Evolutionary conservation across 345 rosid species (phyloP).

Genomic region (Eucalyptus erythrocorys): DNA sequence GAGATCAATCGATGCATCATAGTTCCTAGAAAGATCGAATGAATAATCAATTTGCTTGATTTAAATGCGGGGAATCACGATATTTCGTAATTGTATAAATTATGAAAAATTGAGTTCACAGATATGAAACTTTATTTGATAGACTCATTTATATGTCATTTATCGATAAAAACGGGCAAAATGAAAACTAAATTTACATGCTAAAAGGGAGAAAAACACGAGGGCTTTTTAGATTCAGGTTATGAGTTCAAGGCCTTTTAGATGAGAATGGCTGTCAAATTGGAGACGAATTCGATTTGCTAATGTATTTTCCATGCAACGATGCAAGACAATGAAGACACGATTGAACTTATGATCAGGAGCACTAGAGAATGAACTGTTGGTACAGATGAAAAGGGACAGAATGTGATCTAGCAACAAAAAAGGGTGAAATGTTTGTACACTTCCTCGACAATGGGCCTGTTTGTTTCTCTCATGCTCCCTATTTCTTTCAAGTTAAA

Average conservation of each 20-base stretch:
- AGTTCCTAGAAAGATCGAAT: neutral
- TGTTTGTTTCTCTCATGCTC: neutral
- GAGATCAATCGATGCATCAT: neutral
- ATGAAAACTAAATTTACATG: neutral
- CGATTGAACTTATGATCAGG: neutral
- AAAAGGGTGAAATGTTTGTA: neutral
- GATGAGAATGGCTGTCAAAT: neutral
- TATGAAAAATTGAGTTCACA: neutral
- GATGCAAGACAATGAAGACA: neutral
- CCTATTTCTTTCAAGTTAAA: neutral
- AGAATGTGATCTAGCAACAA: neutral
- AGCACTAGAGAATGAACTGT: neutral
- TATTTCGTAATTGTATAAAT: neutral
- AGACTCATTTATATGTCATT: accelerated
- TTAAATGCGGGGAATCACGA: neutral
- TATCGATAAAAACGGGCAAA: accelerated
- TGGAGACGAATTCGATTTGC: neutral
- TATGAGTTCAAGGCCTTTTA: neutral
- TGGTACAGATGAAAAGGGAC: neutral
- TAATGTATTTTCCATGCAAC: neutral
- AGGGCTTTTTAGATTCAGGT: neutral
- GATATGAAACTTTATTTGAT: neutral
- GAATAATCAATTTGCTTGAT: neutral
- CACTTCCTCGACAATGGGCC: accelerated
- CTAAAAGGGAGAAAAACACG: accelerated